These are phyloP conservation scores for Myxozyma udenii DNA, from an alignment of 805 yeast genomes.

Conservation along the genomic window DNA sequence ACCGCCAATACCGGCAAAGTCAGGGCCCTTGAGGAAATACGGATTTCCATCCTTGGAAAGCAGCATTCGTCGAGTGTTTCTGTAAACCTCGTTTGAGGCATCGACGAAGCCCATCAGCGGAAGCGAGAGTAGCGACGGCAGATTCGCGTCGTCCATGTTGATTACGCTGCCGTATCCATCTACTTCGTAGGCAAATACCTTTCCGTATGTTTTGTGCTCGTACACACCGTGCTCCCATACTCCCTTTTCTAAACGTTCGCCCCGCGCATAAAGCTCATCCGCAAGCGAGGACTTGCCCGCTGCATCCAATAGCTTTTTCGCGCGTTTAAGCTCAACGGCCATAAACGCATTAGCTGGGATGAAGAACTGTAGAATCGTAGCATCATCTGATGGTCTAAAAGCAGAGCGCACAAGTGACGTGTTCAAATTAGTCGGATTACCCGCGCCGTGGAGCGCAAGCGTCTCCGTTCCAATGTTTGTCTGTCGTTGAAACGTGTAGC, in stretches of 20 bases:
- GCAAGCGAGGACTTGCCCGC: conserved; percentile 30
- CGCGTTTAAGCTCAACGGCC: conserved; percentile 51
- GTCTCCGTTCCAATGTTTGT: conserved; percentile 79
- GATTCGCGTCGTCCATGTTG: conserved; percentile 83
- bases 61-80: conserved; percentile 76
- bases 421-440: conserved; percentile 72
- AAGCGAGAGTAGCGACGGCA: conserved; percentile 70
- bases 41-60: conserved; percentile 71
- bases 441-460: conserved; percentile 69
- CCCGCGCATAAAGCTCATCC: conserved; percentile 39
- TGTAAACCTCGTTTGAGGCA: conserved; percentile 56
- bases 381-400: conserved; percentile 86
- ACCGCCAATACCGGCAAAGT: conserved; percentile 80
- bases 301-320: conserved; percentile 27
- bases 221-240: conserved; percentile 62
- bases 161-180: conserved; percentile 77
- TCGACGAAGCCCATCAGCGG: conserved; percentile 72
- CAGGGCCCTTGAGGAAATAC: conserved; percentile 60
- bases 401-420: conserved; percentile 78
- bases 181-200: conserved; percentile 81
- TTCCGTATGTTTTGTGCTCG: conserved; percentile 67
- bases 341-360: conserved; percentile 83
- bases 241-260: conserved; percentile 50
- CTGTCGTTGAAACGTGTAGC: conserved; percentile 67
- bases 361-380: conserved; percentile 73